Conservation (phyloP, 352 stramenopile genomes). For the Pythium volutum region DNA sequence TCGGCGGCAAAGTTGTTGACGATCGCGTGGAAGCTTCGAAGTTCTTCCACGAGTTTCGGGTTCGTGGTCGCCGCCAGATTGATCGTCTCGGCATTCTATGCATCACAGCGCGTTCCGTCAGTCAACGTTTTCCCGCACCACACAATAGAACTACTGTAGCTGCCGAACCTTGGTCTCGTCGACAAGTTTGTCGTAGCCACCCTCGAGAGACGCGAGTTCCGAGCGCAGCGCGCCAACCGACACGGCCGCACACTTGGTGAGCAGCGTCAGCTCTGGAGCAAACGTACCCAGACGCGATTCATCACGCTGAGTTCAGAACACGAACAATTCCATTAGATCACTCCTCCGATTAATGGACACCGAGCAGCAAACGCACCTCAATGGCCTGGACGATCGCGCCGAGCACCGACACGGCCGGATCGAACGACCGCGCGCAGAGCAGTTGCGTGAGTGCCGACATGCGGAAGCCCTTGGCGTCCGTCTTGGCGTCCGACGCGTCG, state of each 20-base stretch:
- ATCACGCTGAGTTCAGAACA: no score
- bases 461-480: slow-evolving; percentile 4
- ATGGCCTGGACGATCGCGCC: neutral
- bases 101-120: neutral
- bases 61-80: neutral
- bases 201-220: neutral
- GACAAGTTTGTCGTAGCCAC: neutral
- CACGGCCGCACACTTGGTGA: neutral
- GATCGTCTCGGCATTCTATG: neutral
- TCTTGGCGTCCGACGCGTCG: neutral
- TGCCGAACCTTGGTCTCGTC: neutral
- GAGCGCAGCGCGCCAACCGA: neutral
- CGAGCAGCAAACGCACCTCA: neutral
- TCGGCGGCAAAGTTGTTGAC: slow-evolving; percentile 5
- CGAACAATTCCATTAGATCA: no score
- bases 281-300: neutral
- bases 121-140: no score
- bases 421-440: slow-evolving; percentile 1
- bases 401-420: neutral
- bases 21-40: neutral
- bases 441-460: slow-evolving; percentile 2
- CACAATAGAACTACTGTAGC: neutral
- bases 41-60: neutral
- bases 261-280: neutral
- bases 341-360: no score